Conservation (phyloP, 1,284 basidiomycete species). For the Ustilago xerochloae region DNA sequence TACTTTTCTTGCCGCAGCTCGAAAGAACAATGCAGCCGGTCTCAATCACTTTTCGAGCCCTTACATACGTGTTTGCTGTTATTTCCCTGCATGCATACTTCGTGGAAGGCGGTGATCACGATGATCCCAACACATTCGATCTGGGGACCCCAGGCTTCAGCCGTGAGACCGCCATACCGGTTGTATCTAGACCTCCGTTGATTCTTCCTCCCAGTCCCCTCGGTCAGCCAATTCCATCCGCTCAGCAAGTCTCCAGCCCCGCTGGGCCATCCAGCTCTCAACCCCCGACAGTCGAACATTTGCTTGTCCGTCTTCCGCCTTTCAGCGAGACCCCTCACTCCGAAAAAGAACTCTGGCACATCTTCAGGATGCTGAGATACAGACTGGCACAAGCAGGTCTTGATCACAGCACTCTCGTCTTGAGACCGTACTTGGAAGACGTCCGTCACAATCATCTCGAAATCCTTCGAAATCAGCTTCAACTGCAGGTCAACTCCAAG, state of each 20-base stretch:
- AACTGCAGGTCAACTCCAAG: slow-evolving; percentile 1
- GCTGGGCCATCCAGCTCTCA: background rate
- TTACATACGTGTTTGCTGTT: no score
- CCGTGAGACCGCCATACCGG: no score
- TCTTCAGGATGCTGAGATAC: background rate
- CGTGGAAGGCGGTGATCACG: no score
- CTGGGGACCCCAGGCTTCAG: no score
- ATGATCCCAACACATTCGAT: no score
- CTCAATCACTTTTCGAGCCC: no score
- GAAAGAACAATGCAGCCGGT: no score
- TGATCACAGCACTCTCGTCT: background rate
- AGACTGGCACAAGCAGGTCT: background rate
- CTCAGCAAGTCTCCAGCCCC: background rate
- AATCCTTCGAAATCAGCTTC: slow-evolving; percentile 4
- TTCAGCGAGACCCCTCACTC: background rate
- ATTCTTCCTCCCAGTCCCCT: no score
- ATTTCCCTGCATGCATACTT: no score
- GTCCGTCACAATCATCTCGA: background rate
- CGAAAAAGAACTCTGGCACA: background rate
- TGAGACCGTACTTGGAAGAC: background rate
- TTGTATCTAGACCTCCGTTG: no score
- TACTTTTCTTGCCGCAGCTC: no score
- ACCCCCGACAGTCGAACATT: background rate
- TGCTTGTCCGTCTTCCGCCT: background rate
- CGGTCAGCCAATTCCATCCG: no score